phyloP scores from a whole-genome alignment of 306 rosid species.

The Fragaria iinumae region DNA sequence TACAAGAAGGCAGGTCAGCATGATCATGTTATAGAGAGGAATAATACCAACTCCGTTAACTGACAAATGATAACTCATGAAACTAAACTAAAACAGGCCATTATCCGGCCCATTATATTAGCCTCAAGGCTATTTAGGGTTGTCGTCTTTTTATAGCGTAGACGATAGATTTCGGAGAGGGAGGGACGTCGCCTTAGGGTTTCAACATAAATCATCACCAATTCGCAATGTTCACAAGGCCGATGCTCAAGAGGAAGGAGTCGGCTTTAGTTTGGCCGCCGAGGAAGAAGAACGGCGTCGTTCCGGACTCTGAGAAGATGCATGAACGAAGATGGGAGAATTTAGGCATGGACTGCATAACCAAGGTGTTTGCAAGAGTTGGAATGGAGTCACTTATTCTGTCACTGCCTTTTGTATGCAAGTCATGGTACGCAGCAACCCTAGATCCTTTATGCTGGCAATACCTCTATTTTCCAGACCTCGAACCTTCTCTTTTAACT shows the following conservation, averaged over 20 bases:
- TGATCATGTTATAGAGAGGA: too few relatives aligned
- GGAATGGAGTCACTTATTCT: not conserved
- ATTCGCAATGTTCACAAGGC: not conserved
- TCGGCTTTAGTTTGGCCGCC: not conserved
- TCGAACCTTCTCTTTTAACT: not conserved
- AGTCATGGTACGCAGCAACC: not conserved
- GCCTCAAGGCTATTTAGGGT: too few relatives aligned
- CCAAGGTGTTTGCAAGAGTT: not conserved
- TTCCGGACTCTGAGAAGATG: not conserved
- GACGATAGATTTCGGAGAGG: not conserved
- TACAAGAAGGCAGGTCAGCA: too few relatives aligned
- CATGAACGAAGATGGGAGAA: not conserved
- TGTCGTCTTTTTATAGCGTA: too few relatives aligned
- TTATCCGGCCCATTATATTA: too few relatives aligned
- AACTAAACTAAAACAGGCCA: too few relatives aligned
- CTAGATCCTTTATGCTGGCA: not conserved
- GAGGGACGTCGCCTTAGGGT: not conserved
- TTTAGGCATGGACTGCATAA: not conserved
- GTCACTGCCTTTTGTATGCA: not conserved
- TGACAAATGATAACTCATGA: too few relatives aligned
- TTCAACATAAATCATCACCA: too few relatives aligned
- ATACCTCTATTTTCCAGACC: not conserved
- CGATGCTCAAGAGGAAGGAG: not conserved
- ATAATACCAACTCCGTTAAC: too few relatives aligned
- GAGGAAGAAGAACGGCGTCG: not conserved